These are phyloP conservation scores for Phalaenopsis hybrid DNA, from an alignment of 116 monocot genomes.

Conservation along the genomic window DNA sequence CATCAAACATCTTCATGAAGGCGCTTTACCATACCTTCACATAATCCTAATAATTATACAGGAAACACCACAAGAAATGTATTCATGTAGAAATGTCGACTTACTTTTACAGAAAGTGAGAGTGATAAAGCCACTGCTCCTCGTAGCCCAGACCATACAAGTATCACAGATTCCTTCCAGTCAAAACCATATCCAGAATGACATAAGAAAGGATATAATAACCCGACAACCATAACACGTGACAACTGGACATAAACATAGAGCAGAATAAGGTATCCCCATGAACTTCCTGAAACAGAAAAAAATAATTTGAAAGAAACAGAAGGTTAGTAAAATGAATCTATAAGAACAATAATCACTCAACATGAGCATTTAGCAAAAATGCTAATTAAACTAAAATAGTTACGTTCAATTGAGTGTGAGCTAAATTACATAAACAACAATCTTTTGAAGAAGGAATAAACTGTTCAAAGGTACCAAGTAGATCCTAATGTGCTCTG, in stretches of 20 bases:
- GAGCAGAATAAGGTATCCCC: conserved; percentile 84
- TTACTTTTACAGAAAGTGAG: conserved; percentile 80
- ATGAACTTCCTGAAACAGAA: conserved; percentile 64
- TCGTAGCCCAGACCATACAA: conserved; percentile 85
- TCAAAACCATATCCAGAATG: conserved; percentile 93
- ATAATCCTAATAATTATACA: not conserved
- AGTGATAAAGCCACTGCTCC: conserved; percentile 93
- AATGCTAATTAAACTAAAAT: too few relatives aligned
- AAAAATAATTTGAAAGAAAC: conserved; percentile 1
- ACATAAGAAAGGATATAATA: conserved; percentile 70
- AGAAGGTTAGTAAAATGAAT: not conserved
- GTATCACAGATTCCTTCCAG: conserved; percentile 84
- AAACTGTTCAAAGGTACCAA: not conserved
- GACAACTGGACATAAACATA: conserved; percentile 88
- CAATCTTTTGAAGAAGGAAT: too few relatives aligned
- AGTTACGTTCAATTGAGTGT: too few relatives aligned
- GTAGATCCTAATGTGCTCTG: not conserved
- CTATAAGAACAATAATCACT: not conserved
- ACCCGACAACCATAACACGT: conserved; percentile 62
- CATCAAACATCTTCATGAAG: not conserved
- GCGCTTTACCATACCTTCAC: not conserved
- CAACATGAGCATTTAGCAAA: not conserved
- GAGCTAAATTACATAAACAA: too few relatives aligned
- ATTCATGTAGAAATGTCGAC: conserved; percentile 7
- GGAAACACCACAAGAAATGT: not conserved